Conservation (phyloP, 192 early-diverging fungal species). For the Endogone sp. region DNA sequence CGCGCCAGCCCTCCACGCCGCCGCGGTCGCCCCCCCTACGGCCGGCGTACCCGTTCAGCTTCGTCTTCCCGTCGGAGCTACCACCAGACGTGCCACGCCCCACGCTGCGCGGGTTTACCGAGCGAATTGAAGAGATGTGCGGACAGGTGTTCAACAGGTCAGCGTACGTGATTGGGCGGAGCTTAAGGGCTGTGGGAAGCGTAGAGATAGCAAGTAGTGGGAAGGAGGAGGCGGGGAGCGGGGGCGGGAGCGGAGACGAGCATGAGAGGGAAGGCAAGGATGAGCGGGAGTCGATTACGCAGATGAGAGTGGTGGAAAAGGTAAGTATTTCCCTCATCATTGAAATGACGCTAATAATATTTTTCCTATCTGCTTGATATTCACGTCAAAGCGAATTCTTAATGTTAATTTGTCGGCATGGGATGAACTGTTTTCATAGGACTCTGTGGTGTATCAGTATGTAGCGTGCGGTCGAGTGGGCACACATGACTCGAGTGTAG, state of each 20-base stretch:
- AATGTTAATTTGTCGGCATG: too few species aligned
- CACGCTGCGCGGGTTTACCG: constrained; percentile 3
- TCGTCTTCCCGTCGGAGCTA: constrained; percentile 6
- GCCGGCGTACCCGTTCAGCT: constrained; percentile 7
- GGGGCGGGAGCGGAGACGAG: neutral
- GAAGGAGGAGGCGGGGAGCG: neutral
- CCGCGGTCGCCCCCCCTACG: neutral
- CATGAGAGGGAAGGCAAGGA: neutral
- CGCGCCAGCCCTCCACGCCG: too few species aligned
- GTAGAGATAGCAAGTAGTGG: neutral
- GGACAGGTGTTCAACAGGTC: neutral
- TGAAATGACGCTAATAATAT: too few species aligned
- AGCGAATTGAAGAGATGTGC: neutral
- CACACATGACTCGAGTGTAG: neutral
- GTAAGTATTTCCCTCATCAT: neutral
- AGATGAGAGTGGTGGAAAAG: neutral
- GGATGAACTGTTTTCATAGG: too few species aligned
- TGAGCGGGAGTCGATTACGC: neutral
- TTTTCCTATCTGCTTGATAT: too few species aligned
- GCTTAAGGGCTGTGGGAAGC: neutral
- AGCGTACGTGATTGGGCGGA: neutral
- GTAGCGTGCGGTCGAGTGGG: neutral
- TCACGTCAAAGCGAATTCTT: too few species aligned
- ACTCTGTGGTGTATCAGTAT: neutral
- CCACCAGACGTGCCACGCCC: constrained; percentile 3